Percentiles rank a stretch among this genome's conserved stretches.
Evolutionary conservation across 2,329 filamentous ascomycete genomes (phyloP).

Genomic region (Fusarium coicis): DNA sequence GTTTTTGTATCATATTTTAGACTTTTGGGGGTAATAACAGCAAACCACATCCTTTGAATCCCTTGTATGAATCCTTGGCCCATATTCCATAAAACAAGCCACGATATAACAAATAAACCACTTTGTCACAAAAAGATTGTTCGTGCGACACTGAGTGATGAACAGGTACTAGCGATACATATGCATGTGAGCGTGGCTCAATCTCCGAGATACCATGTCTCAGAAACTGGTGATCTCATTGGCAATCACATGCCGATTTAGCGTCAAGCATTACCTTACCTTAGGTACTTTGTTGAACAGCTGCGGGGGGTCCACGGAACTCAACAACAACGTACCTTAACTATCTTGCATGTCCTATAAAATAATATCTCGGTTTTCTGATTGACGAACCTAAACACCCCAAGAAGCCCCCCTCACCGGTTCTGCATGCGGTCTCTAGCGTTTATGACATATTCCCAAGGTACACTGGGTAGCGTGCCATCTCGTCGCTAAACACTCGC

Average conservation of each 20-base stretch:
- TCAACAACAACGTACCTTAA: constrained; percentile 25
- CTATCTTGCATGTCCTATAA: constrained; percentile 31
- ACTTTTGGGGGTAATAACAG: background rate
- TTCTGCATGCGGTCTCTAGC: constrained; percentile 24
- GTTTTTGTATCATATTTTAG: background rate
- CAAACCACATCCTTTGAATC: background rate
- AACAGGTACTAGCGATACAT: background rate
- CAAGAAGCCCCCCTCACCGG: background rate
- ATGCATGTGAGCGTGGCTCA: constrained; percentile 17
- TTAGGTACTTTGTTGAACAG: constrained; percentile 33
- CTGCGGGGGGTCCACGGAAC: constrained; percentile 39
- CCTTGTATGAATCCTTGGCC: background rate
- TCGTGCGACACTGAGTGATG: background rate
- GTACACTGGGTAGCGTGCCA: constrained; percentile 25
- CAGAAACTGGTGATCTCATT: constrained; percentile 40
- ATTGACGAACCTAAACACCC: background rate
- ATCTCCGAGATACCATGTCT: constrained; percentile 24
- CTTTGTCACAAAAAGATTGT: background rate
- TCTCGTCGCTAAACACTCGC: constrained; percentile 22
- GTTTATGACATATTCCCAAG: constrained; percentile 34
- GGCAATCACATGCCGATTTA: constrained; percentile 47
- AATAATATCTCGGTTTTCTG: background rate
- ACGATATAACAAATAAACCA: background rate
- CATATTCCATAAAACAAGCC: too few species aligned
- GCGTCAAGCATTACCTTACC: constrained; percentile 20